Evolutionary conservation across 1,284 basidiomycete genomes (phyloP), one percentile per base, ranked within the genome.

Genomic region (Cutaneotrichosporon cyanovorans): DNA sequence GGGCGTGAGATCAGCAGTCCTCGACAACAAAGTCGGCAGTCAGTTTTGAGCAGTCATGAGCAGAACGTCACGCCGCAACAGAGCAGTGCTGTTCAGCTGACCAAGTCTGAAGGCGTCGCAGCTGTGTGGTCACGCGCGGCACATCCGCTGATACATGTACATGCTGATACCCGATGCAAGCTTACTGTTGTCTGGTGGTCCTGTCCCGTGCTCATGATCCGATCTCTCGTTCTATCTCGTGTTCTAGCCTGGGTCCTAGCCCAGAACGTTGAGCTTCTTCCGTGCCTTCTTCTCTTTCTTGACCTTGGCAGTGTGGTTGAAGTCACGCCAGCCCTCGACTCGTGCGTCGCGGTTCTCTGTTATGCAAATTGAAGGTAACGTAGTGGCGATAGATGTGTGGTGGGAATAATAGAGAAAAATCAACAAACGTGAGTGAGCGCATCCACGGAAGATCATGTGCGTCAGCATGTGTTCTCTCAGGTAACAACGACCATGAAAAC

Each of bases 241-340:
- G 12, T 7, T 28, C 7, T 28, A 7, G 7, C 8, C 25, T 28
- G 32, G 9, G 10, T 3, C 19, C 40, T 50, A 69, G 14, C 68
- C 68, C 18, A 69, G 50, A 19, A 67, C 63, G 45, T 69, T 60
- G 5, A 49, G 35, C 42, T 63, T 67, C 62, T 69, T 69, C 56
- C 60, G 64, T 28, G 50, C 52, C 57, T 69, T 69, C 56, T 65
- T 66, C 31, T 41, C 40, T 52, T 69, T 69, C 45, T 59, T 61
- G 22, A 41, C 45, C 44, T 61, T 64, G 23, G 58, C 58, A 21
- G 46, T 47, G 11, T 46, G 48, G 41, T 51, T 58, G 50, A 65
- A 72, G 34, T 61, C 60, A 40, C 70, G 60, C 69, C 69, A 72
- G 39, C 53, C 56, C 44, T 58, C 53, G 28, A 72, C 64, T 30